Evolutionary conservation across 169 alveolate genomes (phyloP).

Genomic region (Cryptosporidium tyzzeri): DNA sequence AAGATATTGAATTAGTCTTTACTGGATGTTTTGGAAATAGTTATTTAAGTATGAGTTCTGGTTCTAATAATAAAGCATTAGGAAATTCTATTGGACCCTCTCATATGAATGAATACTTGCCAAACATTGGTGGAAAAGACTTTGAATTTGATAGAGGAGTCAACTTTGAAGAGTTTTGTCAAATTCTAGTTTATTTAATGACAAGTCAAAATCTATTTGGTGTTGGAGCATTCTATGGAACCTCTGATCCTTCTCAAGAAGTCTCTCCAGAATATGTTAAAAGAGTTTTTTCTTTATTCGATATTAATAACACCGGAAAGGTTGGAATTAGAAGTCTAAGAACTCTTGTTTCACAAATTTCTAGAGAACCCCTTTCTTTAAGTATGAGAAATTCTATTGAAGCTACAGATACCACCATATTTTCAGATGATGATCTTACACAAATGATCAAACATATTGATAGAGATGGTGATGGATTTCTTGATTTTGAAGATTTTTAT

Average conservation of each 20-base stretch:
- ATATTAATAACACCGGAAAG: slow-evolving; percentile 50
- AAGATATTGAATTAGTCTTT: slow-evolving; percentile 85
- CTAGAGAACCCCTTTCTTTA: slow-evolving; percentile 31
- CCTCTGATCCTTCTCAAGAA: slow-evolving; percentile 3
- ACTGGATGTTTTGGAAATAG: slow-evolving; percentile 74
- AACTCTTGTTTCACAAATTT: slow-evolving; percentile 45
- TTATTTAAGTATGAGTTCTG: slow-evolving; percentile 18
- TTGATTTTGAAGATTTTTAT: slow-evolving; percentile 70
- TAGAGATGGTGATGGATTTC: slow-evolving; percentile 61
- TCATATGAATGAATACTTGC: not conserved
- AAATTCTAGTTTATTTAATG: slow-evolving; percentile 33
- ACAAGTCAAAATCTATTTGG: slow-evolving; percentile 16
- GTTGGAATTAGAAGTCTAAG: slow-evolving; percentile 50
- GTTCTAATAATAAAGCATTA: not conserved
- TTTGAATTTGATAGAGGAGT: slow-evolving; percentile 4
- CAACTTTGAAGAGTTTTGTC: slow-evolving; percentile 42
- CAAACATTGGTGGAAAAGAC: not conserved
- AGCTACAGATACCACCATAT: not conserved
- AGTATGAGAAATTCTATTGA: not conserved
- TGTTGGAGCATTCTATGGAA: slow-evolving; percentile 63
- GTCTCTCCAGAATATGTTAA: slow-evolving; percentile 63
- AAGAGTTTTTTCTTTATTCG: slow-evolving; percentile 48
- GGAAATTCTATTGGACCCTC: slow-evolving; percentile 30
- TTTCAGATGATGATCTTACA: slow-evolving; percentile 66
- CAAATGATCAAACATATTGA: slow-evolving; percentile 58